Evolutionary conservation across 805 yeast species (phyloP), one percentile per base, ranked within the genome.

Genomic region (Myxozyma udenii): DNA sequence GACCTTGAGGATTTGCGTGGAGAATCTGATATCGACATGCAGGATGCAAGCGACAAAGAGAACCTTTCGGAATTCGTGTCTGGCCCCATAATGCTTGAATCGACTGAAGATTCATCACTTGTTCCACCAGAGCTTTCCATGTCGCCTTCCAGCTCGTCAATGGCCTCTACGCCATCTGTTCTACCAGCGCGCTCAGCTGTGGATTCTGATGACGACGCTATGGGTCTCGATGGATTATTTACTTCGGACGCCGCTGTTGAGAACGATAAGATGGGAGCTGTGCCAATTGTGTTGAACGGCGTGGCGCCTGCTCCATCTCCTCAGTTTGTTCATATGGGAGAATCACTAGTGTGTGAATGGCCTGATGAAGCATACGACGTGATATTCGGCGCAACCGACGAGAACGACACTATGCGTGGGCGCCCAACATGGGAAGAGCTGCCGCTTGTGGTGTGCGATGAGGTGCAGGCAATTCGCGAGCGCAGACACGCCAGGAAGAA

Each of bases 341-440:
- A 65, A 41, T 76, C 79, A 1, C 59, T 81, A 9, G 76, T 85
- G 3, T 83, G 90, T 64, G 85, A 85, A 60, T 87, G 95, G 93
- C 70, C 74, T 26, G 63, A 69, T 2, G 74, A 69, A 1, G 64
- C 69, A 0, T 76, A 76, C 61, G 74, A 76, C 36, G 72, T 73
- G 4, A 80, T 79, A 45, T 87, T 85, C 64, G 76, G 76, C 1
- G 61, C 70, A 14, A 74, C 72, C 25, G 77, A 71, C 12, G 76
- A 21, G 3, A 18, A 12, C 12, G 58, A 71, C 35, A 74, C 71
- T 4, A 71, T 70, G 36, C 78, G 78, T 14, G 79, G 78, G 2
- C 66, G 64, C 3, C 80, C 77, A 37, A 76, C 81, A 1, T 84
- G 89, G 88, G 71, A 74, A 3, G 61, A 67, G 4, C 79, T 81